A percentile compares a stretch with the other conserved stretches of the same genome.
Evolutionary conservation across 2,329 filamentous ascomycete genomes (phyloP).

Genomic region (Monosporascus sp.): DNA sequence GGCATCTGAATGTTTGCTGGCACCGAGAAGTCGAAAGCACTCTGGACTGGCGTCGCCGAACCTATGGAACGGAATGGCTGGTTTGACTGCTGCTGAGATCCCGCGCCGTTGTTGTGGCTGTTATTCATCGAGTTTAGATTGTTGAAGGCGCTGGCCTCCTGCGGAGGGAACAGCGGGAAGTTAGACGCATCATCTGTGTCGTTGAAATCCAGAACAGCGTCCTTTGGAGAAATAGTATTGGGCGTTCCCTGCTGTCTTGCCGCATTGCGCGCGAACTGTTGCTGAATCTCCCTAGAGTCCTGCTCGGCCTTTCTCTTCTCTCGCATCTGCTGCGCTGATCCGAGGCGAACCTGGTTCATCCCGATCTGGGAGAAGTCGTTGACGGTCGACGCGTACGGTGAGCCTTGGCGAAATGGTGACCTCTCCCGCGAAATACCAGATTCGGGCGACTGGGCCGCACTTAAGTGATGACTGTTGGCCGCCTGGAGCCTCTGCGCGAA

Average conservation of each 20-base stretch:
- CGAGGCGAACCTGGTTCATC: conserved; percentile 34
- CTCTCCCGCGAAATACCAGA: conserved; percentile 53
- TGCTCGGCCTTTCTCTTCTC: conserved; percentile 57
- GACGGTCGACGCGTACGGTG: conserved; percentile 49
- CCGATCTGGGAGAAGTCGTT: conserved; percentile 37
- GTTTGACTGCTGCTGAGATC: conserved; percentile 19
- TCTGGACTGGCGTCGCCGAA: conserved; percentile 22
- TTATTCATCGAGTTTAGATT: conserved; percentile 9
- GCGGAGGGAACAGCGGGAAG: conserved; percentile 67
- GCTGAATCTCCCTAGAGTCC: conserved; percentile 43
- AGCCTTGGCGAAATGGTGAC: conserved; percentile 76
- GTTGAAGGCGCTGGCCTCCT: conserved; percentile 40
- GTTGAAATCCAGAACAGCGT: conserved; percentile 80
- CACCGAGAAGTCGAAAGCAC: conserved; percentile 29
- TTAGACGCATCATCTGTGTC: conserved; percentile 65
- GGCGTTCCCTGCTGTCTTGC: conserved; percentile 43
- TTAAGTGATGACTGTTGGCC: conserved; percentile 68
- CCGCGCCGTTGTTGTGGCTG: conserved; percentile 11
- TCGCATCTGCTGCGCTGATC: conserved; percentile 52
- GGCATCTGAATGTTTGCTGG: conserved; percentile 29
- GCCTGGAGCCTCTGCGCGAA: conserved; percentile 74
- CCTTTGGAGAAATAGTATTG: conserved; percentile 94
- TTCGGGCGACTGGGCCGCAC: conserved; percentile 47
- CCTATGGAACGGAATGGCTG: conserved; percentile 19
- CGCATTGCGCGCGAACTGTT: conserved; percentile 34